Evolutionary conservation across 2,329 filamentous ascomycete genomes (phyloP), one percentile per base, ranked within the genome.

Genomic region (Dendryphion nanum): DNA sequence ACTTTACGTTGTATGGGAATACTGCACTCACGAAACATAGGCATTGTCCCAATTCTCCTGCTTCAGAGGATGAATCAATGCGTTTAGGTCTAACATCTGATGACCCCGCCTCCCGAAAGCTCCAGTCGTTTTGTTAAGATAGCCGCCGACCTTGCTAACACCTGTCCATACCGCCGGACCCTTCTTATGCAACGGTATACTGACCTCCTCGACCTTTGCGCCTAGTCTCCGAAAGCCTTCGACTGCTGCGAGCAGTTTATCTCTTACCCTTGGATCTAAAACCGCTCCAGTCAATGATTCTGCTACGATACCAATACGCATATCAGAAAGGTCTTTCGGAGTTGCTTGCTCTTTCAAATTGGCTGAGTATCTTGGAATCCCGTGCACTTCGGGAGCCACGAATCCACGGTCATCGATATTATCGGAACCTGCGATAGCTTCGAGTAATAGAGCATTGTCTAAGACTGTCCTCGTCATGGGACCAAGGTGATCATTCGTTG

Each of bases 81-180:
- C 53, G 42, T 79, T 75, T 21, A 78, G 68, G n/a, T 75, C 71
- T 1, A 70, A 69, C 51, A 77, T 66, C 10, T 68, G 66, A 4
- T 78, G 67, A 0, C 72, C 72, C 20, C 75, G 60, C 21, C 75
- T 61, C 0, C 77, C 74, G 18, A 60, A 63, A 1, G 57, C 45
- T 4, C 60, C 58, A 15, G 47, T 68, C 35, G 29, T 69, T 64
- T 50, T 74, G 59, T 31, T 70, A 57, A 39, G 75, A 57, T 47
- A 73, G 55, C 55, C 68, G 50, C 50, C 75, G 46, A 50, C 70
- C 66, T 51, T 68, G 21, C 56, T 62, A n/a, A n/a, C n/a, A 12
- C 57, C 64, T 1, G 75, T 76, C 74, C 75, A 78, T 33, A 77
- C 70, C 1, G 72, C 66, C 0, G 71, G 67, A 0, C 72, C 72